A percentile compares a stretch with the other conserved stretches of the same genome.
phyloP scores from a whole-genome alignment of 2,329 filamentous ascomycete species.

The Biscogniauxia mediterranea region DNA sequence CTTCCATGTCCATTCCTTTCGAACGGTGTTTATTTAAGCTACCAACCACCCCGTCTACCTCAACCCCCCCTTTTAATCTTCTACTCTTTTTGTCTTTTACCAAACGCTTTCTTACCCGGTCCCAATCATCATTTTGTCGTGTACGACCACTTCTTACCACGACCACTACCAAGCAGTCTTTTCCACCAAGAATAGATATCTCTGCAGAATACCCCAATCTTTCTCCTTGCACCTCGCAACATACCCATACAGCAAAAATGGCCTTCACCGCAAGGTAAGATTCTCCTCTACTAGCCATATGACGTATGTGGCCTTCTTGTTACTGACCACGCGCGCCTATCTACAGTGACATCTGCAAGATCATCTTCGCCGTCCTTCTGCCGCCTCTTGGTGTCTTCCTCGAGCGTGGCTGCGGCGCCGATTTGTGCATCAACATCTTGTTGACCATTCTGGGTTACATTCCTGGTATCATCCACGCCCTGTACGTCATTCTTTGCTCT shows the following conservation, averaged over 20 bases:
- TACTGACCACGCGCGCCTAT: neutral
- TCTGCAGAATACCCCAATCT: neutral
- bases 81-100: neutral
- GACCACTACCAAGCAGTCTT: neutral
- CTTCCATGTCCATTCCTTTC: neutral
- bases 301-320: neutral
- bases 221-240: neutral
- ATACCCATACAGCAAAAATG: conserved; percentile 37
- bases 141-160: neutral
- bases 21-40: neutral
- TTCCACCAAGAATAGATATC: neutral
- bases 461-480: conserved; percentile 73
- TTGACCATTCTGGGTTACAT: conserved; percentile 70
- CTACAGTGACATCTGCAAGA: conserved; percentile 59
- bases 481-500: conserved; percentile 52
- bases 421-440: conserved; percentile 78
- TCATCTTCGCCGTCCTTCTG: conserved; percentile 75
- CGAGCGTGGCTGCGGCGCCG: conserved; percentile 73
- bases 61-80: neutral
- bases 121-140: neutral
- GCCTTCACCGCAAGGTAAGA: conserved; percentile 58
- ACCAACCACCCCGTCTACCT: neutral
- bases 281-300: neutral
- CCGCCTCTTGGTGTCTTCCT: conserved; percentile 81
- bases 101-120: neutral